Evolutionary conservation across 371 early-diverging fungal genomes (phyloP).

Genomic region (Gilbertella persicaria): DNA sequence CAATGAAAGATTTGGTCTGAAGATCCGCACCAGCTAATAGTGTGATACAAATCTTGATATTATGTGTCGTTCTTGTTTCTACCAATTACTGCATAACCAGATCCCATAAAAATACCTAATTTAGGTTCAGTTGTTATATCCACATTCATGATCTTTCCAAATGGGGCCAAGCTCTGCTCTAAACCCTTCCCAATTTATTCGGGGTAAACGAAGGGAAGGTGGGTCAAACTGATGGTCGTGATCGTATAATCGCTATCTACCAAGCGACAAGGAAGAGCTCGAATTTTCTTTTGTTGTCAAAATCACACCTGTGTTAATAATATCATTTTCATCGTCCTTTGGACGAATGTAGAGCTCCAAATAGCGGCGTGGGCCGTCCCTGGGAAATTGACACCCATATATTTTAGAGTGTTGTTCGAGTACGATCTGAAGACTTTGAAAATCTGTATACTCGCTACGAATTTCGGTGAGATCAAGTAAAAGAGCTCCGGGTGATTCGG

Average conservation of each 20-base stretch:
- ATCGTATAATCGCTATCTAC: background rate
- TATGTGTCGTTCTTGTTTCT: background rate
- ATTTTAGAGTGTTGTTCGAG: background rate
- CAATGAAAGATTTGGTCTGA: too few species aligned
- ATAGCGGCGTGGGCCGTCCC: background rate
- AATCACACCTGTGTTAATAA: background rate
- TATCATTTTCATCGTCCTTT: background rate
- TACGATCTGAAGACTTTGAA: background rate
- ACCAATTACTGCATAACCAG: background rate
- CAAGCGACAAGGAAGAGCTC: background rate
- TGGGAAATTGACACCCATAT: background rate
- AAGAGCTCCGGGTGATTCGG: background rate
- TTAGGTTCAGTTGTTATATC: background rate
- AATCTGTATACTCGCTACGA: background rate
- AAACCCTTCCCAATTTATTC: background rate
- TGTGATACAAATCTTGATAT: background rate
- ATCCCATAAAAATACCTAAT: background rate
- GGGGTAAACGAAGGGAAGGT: background rate
- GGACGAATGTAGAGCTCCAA: background rate
- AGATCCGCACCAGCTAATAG: background rate
- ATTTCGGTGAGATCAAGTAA: background rate
- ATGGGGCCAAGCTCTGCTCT: background rate
- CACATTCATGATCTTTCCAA: background rate
- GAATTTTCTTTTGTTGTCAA: background rate
- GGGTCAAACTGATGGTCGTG: background rate